Evolutionary conservation across 306 rosid species (phyloP).

Genomic region (Begonia masoniana): DNA sequence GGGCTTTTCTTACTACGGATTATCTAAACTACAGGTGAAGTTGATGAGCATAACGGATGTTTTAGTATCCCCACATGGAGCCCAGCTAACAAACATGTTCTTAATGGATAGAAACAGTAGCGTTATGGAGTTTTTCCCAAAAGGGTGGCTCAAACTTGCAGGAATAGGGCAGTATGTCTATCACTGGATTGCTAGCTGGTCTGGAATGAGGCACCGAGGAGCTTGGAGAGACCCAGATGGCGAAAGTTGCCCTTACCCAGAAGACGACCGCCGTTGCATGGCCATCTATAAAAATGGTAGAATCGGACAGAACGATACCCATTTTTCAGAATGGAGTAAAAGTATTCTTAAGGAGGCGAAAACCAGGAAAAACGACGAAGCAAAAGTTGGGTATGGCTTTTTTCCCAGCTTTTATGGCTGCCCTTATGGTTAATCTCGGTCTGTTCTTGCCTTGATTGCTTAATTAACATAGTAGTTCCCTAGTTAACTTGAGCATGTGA

Average conservation of each 20-base stretch:
- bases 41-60: conserved; percentile 52
- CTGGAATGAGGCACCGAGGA: conserved; percentile 52
- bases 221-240: conserved; percentile 57
- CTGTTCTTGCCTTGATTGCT: no score
- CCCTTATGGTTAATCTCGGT: conserved; percentile 13
- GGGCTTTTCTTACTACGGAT: no score
- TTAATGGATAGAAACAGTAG: conserved; percentile 58
- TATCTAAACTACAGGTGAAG: conserved; percentile 24
- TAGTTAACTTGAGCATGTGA: no score
- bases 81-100: conserved; percentile 55
- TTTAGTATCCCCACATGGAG: conserved; percentile 54
- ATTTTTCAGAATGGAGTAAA: conserved; percentile 42
- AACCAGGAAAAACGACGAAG: conserved; percentile 24
- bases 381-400: no score
- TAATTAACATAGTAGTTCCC: no score
- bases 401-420: conserved; percentile 11
- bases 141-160: conserved; percentile 54
- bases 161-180: conserved; percentile 55
- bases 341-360: conserved; percentile 32
- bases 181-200: conserved; percentile 61
- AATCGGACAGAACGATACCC: conserved; percentile 36
- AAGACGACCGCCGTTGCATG: conserved; percentile 53
- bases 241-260: conserved; percentile 18
- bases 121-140: conserved; percentile 63
- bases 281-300: conserved; percentile 29